Percentiles rank a stretch among this genome's conserved stretches.
Conservation (phyloP, 148 eudicot species). For the Persicaria tinctoria region DNA sequence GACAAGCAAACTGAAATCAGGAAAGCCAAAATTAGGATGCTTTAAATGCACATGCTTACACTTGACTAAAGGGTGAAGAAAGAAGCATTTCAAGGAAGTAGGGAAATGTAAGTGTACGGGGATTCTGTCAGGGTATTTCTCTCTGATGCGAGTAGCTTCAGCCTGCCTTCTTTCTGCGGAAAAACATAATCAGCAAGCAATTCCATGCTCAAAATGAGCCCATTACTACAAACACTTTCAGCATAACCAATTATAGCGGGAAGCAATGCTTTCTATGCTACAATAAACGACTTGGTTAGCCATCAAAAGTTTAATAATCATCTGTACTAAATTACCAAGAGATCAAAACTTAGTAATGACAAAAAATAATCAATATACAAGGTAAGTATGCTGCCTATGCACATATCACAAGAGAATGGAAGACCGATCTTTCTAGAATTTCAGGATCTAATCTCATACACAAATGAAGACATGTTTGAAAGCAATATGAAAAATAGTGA, state of each 20-base stretch:
- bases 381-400: not conserved
- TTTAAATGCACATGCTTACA: not conserved
- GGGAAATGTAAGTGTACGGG: constrained; percentile 41
- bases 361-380: not conserved
- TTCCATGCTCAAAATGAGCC: not conserved
- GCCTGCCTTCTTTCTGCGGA: constrained; percentile 85
- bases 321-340: not conserved
- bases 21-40: not conserved
- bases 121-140: constrained; percentile 92
- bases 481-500: not conserved
- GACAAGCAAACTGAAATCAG: constrained; percentile 3
- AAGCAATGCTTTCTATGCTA: not conserved
- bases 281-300: not conserved
- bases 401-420: not conserved
- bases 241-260: not conserved
- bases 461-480: not conserved
- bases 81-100: not conserved
- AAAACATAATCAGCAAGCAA: not conserved
- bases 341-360: not conserved
- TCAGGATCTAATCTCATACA: not conserved
- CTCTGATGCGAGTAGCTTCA: constrained; percentile 93
- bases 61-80: not conserved
- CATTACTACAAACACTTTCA: not conserved
- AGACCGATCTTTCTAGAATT: not conserved
- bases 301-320: not conserved